Conservation (phyloP, 2,329 filamentous ascomycete species). For the Biscogniauxia sp. region DNA sequence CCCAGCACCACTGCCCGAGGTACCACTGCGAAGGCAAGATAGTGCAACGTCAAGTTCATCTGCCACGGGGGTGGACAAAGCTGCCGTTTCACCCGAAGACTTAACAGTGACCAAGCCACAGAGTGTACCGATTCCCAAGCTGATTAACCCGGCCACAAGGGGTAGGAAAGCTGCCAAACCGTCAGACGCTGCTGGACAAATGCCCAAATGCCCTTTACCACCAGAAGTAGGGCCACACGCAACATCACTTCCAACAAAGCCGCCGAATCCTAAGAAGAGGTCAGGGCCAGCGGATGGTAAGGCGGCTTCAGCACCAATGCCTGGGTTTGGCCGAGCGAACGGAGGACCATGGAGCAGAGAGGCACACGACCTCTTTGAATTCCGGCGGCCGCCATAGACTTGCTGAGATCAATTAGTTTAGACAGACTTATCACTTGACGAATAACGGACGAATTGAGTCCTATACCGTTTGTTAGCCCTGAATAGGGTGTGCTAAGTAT, state of each 20-base stretch:
- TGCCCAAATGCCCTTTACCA: slow-evolving; percentile 38
- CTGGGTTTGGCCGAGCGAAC: slow-evolving; percentile 48
- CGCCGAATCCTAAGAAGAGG: slow-evolving; percentile 7
- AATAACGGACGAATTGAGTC: not conserved
- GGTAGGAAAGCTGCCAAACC: slow-evolving; percentile 53
- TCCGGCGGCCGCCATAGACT: slow-evolving; percentile 47
- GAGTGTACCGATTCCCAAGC: slow-evolving; percentile 15
- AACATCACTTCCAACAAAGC: slow-evolving; percentile 1
- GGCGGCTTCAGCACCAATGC: slow-evolving; percentile 27
- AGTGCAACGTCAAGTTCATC: not conserved
- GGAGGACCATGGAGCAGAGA: slow-evolving; percentile 68
- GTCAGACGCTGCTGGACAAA: slow-evolving; percentile 49
- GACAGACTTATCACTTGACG: not conserved
- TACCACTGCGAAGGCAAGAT: not conserved
- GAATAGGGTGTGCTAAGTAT: not conserved
- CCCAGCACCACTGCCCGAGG: not conserved
- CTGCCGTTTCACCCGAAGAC: not conserved
- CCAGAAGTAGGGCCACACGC: slow-evolving; percentile 11
- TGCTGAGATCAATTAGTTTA: too few species aligned
- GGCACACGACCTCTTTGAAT: slow-evolving; percentile 64
- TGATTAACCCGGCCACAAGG: slow-evolving; percentile 49
- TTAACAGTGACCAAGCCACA: slow-evolving; percentile 4
- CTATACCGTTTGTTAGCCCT: not conserved
- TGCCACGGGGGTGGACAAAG: not conserved
- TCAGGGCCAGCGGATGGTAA: slow-evolving; percentile 9